Percentiles rank a stretch among this genome's conserved stretches.
Conservation (phyloP, 345 rosid species). For the Eucalyptus polyanthemos region DNA sequence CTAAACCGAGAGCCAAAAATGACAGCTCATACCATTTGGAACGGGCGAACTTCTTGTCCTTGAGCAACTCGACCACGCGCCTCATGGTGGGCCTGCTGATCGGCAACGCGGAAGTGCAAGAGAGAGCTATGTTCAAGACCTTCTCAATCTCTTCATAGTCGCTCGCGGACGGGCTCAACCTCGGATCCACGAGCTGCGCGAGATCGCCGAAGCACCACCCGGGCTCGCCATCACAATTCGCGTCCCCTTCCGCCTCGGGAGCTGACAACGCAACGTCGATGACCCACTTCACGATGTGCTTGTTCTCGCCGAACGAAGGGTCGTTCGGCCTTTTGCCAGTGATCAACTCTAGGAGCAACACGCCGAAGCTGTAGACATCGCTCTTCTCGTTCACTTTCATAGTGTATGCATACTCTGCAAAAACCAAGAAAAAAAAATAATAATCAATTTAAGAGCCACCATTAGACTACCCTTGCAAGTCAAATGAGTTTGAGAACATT, state of each 20-base stretch:
- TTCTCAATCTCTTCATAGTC: constrained; percentile 37
- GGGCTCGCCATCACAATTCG: neutral
- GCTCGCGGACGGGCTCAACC: constrained; percentile 12
- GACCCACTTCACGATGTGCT: constrained; percentile 45
- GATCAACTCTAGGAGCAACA: constrained; percentile 48
- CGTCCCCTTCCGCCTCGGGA: neutral
- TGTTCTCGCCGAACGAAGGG: constrained; percentile 37
- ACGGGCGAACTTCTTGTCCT: constrained; percentile 7
- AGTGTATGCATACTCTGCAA: constrained; percentile 56
- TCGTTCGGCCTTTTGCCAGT: constrained; percentile 61
- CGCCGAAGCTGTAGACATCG: constrained; percentile 69
- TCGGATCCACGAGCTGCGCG: constrained; percentile 30
- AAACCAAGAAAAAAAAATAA: neutral
- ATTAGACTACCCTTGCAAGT: neutral
- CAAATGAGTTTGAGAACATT: neutral
- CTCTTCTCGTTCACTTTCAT: constrained; percentile 40
- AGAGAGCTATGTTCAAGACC: constrained; percentile 43
- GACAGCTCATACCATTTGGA: neutral
- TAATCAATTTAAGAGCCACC: neutral
- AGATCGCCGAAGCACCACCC: neutral
- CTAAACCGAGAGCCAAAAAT: neutral
- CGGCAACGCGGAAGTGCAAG: constrained; percentile 44
- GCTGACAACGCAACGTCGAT: constrained; percentile 16
- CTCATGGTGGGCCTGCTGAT: constrained; percentile 58
- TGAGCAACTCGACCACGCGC: constrained; percentile 57